Evolutionary conservation across 805 yeast species (phyloP), one percentile per base, ranked within the genome.

Genomic region (Hanseniaspora thailandica): DNA sequence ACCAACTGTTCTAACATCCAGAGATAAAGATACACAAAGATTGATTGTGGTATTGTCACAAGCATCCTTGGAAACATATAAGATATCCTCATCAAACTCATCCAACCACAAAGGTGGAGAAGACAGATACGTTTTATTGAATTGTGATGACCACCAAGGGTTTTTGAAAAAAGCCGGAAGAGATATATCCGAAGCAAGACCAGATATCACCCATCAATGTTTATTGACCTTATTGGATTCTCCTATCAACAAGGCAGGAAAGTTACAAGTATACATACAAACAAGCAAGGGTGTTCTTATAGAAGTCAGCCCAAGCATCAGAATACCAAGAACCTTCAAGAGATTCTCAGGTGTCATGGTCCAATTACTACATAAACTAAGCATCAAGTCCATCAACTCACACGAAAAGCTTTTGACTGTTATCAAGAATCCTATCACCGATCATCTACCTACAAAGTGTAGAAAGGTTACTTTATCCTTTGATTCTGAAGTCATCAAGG

Each of bases 171-270:
- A 88, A 66, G 87, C 90, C 95, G 95, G 95, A 51, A 80, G 97
- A 65, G 97, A 93, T 65, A 90, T 93, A 58, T 86, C 95, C 47
- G 98, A 93, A 65, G 97, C 97, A 7, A 81, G 98, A 68, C 98
- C 98, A n/a, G 98, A 93, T 68, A 93, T 93, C 63, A 93, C 98
- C 43, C 98, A 93, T 66, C 98, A 90, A 70, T 93, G 98, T 74
- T 77, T 93, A 40, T 75, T 93, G 68, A 90, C 98, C 3, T 74
- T 93, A 58, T 74, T 93, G 62, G 98, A 93, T 68, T 86, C 96
- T n/a, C 98, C 98, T 41, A 84, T 93, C 62, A 93, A 93, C 72
- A 93, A 93, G 69, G 97, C 97, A 6, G 98, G 98, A 8, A 86
- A 81, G 68, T 76, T 93, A 60, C 98, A 93, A 69, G 98, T 93